Percentiles rank a stretch among this genome's conserved stretches.
Evolutionary conservation across 2,329 filamentous ascomycete species (phyloP).

Genomic region (Aspergillus hortae): DNA sequence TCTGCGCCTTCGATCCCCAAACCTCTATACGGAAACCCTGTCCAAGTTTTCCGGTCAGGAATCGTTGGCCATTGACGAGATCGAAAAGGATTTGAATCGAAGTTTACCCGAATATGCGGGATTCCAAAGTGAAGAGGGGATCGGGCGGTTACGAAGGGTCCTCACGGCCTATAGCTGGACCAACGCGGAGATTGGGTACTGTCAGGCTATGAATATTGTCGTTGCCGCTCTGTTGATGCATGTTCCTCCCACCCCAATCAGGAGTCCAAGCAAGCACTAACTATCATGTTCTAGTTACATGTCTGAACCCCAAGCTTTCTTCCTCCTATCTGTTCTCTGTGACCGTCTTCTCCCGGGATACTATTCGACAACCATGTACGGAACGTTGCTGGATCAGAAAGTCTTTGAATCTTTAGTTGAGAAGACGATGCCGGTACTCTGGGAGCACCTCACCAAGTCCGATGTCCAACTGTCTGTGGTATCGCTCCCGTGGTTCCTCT

Average conservation of each 20-base stretch:
- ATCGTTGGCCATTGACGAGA: conserved; percentile 95
- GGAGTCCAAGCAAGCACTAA: conserved; percentile 14
- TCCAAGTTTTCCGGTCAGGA: conserved; percentile 78
- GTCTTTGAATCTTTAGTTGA: conserved; percentile 98
- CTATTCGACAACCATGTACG: conserved; percentile 99
- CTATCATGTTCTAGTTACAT: conserved; percentile 65
- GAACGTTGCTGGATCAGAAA: conserved; percentile 90
- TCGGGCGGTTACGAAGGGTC: conserved; percentile 81
- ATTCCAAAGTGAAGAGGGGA: conserved; percentile 94
- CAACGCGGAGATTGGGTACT: conserved; percentile 93
- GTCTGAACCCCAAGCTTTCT: conserved; percentile 95
- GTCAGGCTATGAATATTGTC: conserved; percentile 99
- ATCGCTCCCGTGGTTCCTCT: conserved; percentile 95
- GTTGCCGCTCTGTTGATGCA: conserved; percentile 92
- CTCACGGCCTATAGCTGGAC: conserved; percentile 97
- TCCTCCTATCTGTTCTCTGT: conserved; percentile 84
- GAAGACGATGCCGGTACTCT: conserved; percentile 96
- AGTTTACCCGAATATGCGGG: conserved; percentile 96
- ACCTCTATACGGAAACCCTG: conserved; percentile 78
- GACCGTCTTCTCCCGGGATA: conserved; percentile 92
- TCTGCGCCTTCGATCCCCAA: conserved; percentile 79
- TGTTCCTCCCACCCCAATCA: conserved; percentile 21
- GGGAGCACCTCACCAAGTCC: conserved; percentile 95
- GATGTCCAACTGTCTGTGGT: conserved; percentile 97
- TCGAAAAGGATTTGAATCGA: conserved; percentile 95